Evolutionary conservation across 306 rosid species (phyloP).

Genomic region (Arachis hypogaea): DNA sequence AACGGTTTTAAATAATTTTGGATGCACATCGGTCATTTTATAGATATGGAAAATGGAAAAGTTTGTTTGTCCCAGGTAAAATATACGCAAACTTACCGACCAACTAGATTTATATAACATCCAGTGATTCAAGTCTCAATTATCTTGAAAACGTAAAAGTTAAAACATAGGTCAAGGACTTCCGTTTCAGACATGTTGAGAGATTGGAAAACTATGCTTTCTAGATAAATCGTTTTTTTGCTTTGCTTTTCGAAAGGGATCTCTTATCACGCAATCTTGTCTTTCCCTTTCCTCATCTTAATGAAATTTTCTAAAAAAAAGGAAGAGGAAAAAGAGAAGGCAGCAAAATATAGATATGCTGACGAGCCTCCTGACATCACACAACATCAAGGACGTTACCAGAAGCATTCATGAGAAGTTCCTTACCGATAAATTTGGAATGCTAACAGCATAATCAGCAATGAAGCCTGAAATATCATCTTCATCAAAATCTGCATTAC

Average conservation of each 20-base stretch:
- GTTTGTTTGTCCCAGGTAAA: conserved; percentile 8
- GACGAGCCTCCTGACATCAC: conserved; percentile 43
- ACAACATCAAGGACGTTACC: conserved; percentile 58
- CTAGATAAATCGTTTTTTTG: no score
- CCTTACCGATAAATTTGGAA: conserved; percentile 92
- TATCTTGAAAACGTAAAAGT: conserved; percentile 13
- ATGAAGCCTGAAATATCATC: conserved; percentile 63
- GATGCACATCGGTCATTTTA: not conserved
- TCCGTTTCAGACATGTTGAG: no score
- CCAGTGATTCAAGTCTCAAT: conserved; percentile 10
- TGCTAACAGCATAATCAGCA: conserved; percentile 60
- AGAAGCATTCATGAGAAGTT: conserved; percentile 69
- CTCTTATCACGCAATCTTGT: no score
- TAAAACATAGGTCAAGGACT: conserved; percentile 14
- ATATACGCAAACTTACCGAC: not conserved
- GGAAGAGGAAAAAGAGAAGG: no score
- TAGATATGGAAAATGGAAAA: not conserved
- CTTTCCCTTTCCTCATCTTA: no score
- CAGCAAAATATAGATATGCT: conserved; percentile 46
- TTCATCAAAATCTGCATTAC: conserved; percentile 69
- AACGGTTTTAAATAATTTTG: not conserved
- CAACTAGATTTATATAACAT: conserved; percentile 8
- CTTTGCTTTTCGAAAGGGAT: no score
- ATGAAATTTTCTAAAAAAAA: no score
- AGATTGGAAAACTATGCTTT: no score